Evolutionary conservation across 1,284 basidiomycete genomes (phyloP).

Genomic region (Neolentinus lepideus): DNA sequence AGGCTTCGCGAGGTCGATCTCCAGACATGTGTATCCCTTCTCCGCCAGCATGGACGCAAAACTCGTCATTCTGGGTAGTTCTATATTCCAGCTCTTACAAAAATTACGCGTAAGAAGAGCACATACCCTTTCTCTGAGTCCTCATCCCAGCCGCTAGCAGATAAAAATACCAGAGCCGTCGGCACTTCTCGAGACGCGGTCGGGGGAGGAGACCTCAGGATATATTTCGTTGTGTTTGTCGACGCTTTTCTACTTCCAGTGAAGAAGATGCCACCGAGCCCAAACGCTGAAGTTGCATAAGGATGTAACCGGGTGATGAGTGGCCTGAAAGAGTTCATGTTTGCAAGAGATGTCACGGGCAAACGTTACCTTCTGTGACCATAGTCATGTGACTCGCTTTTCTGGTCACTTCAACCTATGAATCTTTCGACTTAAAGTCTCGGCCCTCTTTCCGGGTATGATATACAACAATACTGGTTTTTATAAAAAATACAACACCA

Average conservation of each 20-base stretch:
- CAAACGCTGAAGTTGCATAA: background rate
- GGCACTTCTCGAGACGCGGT: slow-evolving; percentile 3
- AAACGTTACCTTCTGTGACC: too few species aligned
- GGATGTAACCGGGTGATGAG: background rate
- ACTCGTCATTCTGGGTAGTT: slow-evolving; percentile 29
- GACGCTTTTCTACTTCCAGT: background rate
- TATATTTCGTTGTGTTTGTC: background rate
- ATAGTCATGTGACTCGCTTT: too few species aligned
- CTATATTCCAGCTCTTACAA: background rate
- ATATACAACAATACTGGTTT: too few species aligned
- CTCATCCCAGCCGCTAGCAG: slow-evolving; percentile 1
- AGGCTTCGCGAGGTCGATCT: slow-evolving; percentile 40
- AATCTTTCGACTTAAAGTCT: too few species aligned
- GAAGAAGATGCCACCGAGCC: slow-evolving; percentile 3
- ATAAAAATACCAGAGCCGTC: slow-evolving; percentile 3
- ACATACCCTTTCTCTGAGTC: background rate
- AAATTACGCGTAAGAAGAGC: background rate
- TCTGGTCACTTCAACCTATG: too few species aligned
- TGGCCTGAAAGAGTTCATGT: background rate
- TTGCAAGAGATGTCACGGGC: background rate
- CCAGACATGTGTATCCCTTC: slow-evolving; percentile 53
- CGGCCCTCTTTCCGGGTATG: too few species aligned
- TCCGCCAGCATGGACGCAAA: slow-evolving; percentile 44
- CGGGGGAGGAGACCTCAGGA: background rate
- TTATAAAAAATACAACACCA: too few species aligned